These are phyloP conservation scores for Friedmanniomyces simplex DNA, from an alignment of 495 filamentous ascomycete genomes.

Conservation along the genomic window DNA sequence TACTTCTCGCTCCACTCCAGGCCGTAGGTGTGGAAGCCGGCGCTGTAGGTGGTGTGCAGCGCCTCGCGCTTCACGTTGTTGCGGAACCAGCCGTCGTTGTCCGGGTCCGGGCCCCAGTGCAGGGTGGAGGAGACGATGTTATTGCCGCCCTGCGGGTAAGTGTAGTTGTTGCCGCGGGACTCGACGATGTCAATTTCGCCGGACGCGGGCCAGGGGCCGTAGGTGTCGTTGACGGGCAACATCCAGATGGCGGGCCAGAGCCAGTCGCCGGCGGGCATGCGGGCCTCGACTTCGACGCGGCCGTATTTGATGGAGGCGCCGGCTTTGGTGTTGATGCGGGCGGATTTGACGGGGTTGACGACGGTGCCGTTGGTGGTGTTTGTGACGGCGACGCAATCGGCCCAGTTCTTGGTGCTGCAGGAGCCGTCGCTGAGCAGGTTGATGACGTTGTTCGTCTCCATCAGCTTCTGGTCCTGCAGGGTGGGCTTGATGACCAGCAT, in stretches of 20 bases:
- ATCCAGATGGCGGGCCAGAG: conserved; percentile 91
- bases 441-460: conserved; percentile 52
- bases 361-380: conserved; percentile 63
- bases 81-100: conserved; percentile 61
- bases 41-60: conserved; percentile 66
- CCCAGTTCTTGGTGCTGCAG: conserved; percentile 48
- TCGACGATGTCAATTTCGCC: conserved; percentile 85
- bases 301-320: conserved; percentile 68
- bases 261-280: conserved; percentile 69
- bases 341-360: conserved; percentile 69
- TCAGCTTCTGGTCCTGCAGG: conserved; percentile 53
- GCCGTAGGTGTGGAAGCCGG: conserved; percentile 60
- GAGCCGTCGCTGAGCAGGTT: conserved; percentile 53
- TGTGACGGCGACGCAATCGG: conserved; percentile 52
- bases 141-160: conserved; percentile 64
- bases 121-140: conserved; percentile 71
- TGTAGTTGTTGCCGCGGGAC: conserved; percentile 68
- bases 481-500: conserved; percentile 67
- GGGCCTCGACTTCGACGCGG: conserved; percentile 67
- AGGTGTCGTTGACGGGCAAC: conserved; percentile 62
- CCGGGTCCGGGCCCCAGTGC: conserved; percentile 63
- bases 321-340: conserved; percentile 60
- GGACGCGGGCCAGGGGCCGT: conserved; percentile 67
- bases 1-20: conserved; percentile 84
- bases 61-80: conserved; percentile 65